Percentiles rank a stretch among this genome's conserved stretches.
These are phyloP conservation scores for Penicillium ochrochloron DNA, from an alignment of 495 filamentous ascomycete species.

Conservation along the genomic window DNA sequence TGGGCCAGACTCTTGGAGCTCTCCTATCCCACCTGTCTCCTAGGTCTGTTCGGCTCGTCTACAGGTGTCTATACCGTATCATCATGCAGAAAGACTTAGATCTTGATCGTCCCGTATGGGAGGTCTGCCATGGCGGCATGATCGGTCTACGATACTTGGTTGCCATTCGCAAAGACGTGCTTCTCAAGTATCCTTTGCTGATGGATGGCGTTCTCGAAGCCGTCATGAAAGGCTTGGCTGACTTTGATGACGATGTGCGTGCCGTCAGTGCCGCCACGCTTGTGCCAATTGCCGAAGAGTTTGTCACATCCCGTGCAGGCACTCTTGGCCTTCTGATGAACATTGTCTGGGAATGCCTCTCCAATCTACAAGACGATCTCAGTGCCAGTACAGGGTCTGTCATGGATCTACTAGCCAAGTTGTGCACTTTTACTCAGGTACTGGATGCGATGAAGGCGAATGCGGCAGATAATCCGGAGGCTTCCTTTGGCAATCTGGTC, in stretches of 20 bases:
- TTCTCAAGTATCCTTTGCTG: conserved; percentile 78
- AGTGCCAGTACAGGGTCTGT: conserved; percentile 97
- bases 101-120: conserved; percentile 76
- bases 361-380: conserved; percentile 91
- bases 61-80: conserved; percentile 79
- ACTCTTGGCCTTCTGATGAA: conserved; percentile 81
- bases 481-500: conserved; percentile 89
- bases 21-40: conserved; percentile 79
- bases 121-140: conserved; percentile 97
- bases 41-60: conserved; percentile 76
- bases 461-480: conserved; percentile 77
- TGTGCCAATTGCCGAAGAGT: conserved; percentile 92
- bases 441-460: conserved; percentile 92
- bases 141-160: conserved; percentile 93
- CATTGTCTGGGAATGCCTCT: conserved; percentile 97
- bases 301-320: conserved; percentile 78
- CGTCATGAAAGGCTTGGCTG: conserved; percentile 92
- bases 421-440: conserved; percentile 93
- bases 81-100: conserved; percentile 87
- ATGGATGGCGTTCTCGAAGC: conserved; percentile 91
- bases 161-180: conserved; percentile 88
- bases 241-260: conserved; percentile 93
- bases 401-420: conserved; percentile 94
- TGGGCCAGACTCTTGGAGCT: conserved; percentile 93
- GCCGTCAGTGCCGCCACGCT: conserved; percentile 95